Evolutionary conservation across 345 rosid species (phyloP).

Genomic region (Citrus maxima): DNA sequence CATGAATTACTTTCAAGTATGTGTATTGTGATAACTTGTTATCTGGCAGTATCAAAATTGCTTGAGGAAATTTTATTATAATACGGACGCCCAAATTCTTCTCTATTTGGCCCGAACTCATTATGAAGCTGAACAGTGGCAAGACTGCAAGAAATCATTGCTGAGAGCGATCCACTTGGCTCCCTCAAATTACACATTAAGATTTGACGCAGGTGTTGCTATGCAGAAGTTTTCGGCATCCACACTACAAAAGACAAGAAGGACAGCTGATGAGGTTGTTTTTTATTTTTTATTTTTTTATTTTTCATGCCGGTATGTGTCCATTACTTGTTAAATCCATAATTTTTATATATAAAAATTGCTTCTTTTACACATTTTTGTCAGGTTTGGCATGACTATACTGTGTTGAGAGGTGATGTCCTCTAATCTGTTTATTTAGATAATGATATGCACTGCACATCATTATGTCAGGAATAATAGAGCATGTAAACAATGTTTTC

Average conservation of each 20-base stretch:
- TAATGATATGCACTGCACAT: not conserved
- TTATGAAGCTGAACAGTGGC: constrained; percentile 99
- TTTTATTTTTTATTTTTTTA: not conserved
- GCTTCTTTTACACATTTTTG: not conserved
- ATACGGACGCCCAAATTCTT: constrained; percentile 89
- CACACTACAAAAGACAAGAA: constrained; percentile 85
- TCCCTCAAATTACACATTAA: constrained; percentile 88
- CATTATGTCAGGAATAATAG: not conserved
- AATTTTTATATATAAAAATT: not conserved
- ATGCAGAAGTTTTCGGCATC: constrained; percentile 98
- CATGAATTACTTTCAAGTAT: constrained; percentile 4
- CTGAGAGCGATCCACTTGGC: constrained; percentile 90
- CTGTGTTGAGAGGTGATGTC: not conserved
- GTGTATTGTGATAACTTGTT: constrained; percentile 1
- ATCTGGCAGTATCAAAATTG: constrained; percentile 91
- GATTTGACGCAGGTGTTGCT: constrained; percentile 97
- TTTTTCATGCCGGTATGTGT: constrained; percentile 3
- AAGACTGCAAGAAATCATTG: constrained; percentile 95
- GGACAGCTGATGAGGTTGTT: constrained; percentile 89
- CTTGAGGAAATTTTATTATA: constrained; percentile 83
- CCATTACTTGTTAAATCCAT: not conserved
- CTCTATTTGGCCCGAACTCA: constrained; percentile 93
- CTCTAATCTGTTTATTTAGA: not conserved
- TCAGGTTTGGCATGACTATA: not conserved
- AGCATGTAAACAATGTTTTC: not conserved